phyloP scores from a whole-genome alignment of 768 basidiomycete genomes.

The Serendipita sp. region DNA sequence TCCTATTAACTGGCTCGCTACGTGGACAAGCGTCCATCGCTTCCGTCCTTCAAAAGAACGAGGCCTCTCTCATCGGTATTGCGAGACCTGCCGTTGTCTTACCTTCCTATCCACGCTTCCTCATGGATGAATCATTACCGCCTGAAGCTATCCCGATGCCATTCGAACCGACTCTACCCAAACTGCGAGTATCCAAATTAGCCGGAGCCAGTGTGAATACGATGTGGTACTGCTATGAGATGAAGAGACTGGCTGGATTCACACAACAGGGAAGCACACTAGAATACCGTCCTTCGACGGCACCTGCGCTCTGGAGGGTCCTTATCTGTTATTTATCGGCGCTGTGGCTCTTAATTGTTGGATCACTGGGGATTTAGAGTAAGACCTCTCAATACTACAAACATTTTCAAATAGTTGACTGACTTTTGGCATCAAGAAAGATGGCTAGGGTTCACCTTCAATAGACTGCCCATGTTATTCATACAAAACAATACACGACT shows the following conservation, averaged over 20 bases:
- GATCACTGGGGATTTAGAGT: too few species aligned
- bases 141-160: slow-evolving; percentile 1
- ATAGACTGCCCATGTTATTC: too few species aligned
- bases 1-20: slow-evolving; percentile 73
- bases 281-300: neutral
- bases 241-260: slow-evolving; percentile 32
- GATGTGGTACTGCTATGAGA: slow-evolving; percentile 52
- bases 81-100: slow-evolving; percentile 48
- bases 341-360: neutral
- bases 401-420: too few species aligned
- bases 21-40: slow-evolving; percentile 40
- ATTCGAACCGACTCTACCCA: slow-evolving; percentile 6
- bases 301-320: neutral
- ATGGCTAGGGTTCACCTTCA: too few species aligned
- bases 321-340: neutral
- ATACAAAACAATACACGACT: too few species aligned
- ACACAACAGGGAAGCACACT: too few species aligned
- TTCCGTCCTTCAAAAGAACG: slow-evolving; percentile 32
- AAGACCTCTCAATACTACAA: too few species aligned
- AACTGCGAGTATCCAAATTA: slow-evolving; percentile 28
- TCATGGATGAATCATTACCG: slow-evolving; percentile 13
- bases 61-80: slow-evolving; percentile 64
- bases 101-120: slow-evolving; percentile 39
- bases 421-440: too few species aligned
- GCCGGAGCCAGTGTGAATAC: slow-evolving; percentile 46